Conservation (phyloP, 2,329 filamentous ascomycete genomes). For the Mariannaea elegans region DNA sequence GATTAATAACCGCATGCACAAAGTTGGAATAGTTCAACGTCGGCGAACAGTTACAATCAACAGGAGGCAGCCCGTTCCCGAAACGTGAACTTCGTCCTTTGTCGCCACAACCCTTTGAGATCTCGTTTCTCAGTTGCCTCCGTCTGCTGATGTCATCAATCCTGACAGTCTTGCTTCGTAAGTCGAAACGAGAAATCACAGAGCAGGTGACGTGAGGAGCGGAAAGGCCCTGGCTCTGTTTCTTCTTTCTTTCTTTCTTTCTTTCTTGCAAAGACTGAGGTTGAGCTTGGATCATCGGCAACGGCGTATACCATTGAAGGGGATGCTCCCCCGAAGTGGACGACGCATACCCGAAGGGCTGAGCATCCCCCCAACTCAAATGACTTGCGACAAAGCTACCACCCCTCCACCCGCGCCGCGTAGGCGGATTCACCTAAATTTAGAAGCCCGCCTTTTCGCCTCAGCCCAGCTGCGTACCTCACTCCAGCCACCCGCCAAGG, state of each 20-base stretch:
- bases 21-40: neutral
- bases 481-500: neutral
- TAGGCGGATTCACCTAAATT: conserved; percentile 34
- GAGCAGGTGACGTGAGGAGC: conserved; percentile 7
- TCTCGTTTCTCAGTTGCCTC: conserved; percentile 5
- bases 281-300: conserved; percentile 18
- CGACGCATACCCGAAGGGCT: conserved; percentile 17
- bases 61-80: neutral
- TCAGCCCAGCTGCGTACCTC: conserved; percentile 30
- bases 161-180: conserved; percentile 1
- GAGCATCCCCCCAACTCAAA: conserved; percentile 11
- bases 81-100: neutral
- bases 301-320: conserved; percentile 9
- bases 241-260: neutral
- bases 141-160: conserved; percentile 16
- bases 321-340: conserved; percentile 5
- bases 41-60: neutral
- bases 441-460: conserved; percentile 32
- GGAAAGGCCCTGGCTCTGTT: conserved; percentile 9
- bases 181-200: conserved; percentile 5
- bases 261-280: neutral
- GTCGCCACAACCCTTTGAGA: neutral
- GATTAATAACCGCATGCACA: conserved; percentile 2
- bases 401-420: no score
- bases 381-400: neutral